These are phyloP conservation scores for Xenoacremonium recifei DNA, from an alignment of 2,329 filamentous ascomycete genomes.

Conservation along the genomic window DNA sequence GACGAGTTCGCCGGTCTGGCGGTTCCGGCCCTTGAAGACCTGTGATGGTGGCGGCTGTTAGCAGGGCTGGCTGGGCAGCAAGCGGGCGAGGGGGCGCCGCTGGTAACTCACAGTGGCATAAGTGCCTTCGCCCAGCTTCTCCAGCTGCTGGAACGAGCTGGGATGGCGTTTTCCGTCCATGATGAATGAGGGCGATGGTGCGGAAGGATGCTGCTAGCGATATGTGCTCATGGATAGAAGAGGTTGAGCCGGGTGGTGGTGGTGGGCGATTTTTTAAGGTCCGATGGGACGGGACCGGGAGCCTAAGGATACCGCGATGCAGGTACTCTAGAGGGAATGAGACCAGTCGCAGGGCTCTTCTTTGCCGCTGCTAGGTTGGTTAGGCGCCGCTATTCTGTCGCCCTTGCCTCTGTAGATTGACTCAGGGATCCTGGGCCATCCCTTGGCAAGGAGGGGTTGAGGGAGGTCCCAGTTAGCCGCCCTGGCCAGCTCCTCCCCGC, in stretches of 20 bases:
- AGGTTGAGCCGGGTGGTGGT: no score
- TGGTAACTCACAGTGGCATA: constrained; percentile 80
- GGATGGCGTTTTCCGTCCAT: constrained; percentile 95
- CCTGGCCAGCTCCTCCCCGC: no score
- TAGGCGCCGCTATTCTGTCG: no score
- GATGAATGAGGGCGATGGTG: constrained; percentile 15
- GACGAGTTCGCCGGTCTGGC: constrained; percentile 94
- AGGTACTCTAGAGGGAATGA: no score
- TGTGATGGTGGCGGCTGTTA: constrained; percentile 35
- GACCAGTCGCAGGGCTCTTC: no score
- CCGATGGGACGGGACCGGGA: background rate
- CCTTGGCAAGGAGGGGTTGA: no score
- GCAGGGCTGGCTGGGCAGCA: background rate
- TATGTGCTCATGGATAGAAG: constrained; percentile 14
- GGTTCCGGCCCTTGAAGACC: constrained; percentile 98
- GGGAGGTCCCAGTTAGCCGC: no score
- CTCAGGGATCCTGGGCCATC: no score
- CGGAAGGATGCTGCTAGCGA: constrained; percentile 7
- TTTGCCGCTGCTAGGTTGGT: no score
- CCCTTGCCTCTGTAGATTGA: no score
- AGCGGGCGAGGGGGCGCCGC: no score
- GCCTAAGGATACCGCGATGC: no score
- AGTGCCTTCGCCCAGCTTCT: constrained; percentile 97
- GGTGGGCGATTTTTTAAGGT: background rate
- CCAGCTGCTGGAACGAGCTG: constrained; percentile 97